Base-by-base conservation (phyloP, 2,329 filamentous ascomycete genomes). In the Aspergillus niger region DNA sequence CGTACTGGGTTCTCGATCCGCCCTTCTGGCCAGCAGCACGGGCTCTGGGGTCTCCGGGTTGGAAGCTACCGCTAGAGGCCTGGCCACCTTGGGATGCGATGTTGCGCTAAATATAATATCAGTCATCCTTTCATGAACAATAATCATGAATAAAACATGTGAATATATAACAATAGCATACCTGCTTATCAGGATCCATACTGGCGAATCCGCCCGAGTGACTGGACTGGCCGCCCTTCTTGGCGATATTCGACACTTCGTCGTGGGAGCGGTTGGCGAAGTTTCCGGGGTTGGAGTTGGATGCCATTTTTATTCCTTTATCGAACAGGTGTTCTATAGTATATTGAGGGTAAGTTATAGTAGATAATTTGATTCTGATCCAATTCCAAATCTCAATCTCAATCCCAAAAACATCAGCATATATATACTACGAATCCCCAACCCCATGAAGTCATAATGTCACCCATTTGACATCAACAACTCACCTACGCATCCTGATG, bases 81-180 rank as follows among this genome's bases (percentile, higher is more conserved):
- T 85, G 75, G 3, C 83, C 84, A 8, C 84, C 84, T 70, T 78
- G 76, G 8, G 84, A 86, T 1, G 84, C 83, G 61, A 86, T 85
- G 1, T 85, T 78, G 22, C 76, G 74, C 83, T 85, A 43, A 20
- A 20, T 20, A 20, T 20, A 20, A 20, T 20, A 20, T 20, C 20
- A 20, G 20, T 20, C 20, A 20, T 20, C 20, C 20, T 20, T 20
- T 20, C 20, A 20, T 20, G 20, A 20, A 20, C 20, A 20, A 20
- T 20, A 20, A 20, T 20, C 20, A 20, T 20, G 20, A 20, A 20
- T 20, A 20, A 20, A 20, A 20, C 20, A 20, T 20, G 20, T 20
- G 20, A 20, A 20, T 20, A 20, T 20, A 20, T 20, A 20, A 20
- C 20, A 20, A 20, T 20, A 17, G 43, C 26, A 32, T 59, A 74